Evolutionary conservation across 768 basidiomycete species (phyloP), one percentile per base, ranked within the genome.

Genomic region (Gyrodon lividus): DNA sequence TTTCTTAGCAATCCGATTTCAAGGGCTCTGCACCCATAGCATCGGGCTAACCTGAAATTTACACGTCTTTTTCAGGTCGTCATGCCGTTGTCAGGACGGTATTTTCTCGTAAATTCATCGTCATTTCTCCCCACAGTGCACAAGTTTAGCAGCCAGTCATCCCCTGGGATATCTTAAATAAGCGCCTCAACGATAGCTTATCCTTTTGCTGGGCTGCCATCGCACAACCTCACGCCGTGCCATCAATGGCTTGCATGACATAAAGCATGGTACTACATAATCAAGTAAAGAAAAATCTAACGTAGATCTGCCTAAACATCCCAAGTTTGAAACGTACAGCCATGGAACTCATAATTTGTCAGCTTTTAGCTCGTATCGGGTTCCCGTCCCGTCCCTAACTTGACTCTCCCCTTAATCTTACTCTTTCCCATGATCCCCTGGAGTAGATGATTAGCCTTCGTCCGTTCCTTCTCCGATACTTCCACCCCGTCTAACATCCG

Each of bases 401-500:
- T 53, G 35, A 51, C 58, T 52, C 48, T 57, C 58, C 56, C 59
- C 66, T 67, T 70, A 63, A 68, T 68, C 64, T 64, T 70, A 57
- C 63, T 68, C 68, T 69, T 70, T 61, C 70, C 72, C 74, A 72
- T 69, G 58, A 82, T 77, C 57, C 81, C 78, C 67, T 70, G 70
- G 58, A 92, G 71, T 63, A 97, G 65, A 61, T 80, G 74, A 70
- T 79, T 76, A 54, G 89, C 91, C 76, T 95, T 97, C 56, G 74
- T 74, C 73, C 86, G 80, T 79, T 98, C 94, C 77, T 89, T 91
- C 64, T 78, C 81, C 68, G 79, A 80, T 62, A 96, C 82, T 54
- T 77, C 77, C 63, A 98, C 82, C 49, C 96, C 96, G 72, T 99
- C 96, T 63, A 99, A 70, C 75, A 85, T 70, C 62, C 77, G 74